Conservation (phyloP, 2,329 filamentous ascomycete species). For the Aspergillus clavatus region DNA sequence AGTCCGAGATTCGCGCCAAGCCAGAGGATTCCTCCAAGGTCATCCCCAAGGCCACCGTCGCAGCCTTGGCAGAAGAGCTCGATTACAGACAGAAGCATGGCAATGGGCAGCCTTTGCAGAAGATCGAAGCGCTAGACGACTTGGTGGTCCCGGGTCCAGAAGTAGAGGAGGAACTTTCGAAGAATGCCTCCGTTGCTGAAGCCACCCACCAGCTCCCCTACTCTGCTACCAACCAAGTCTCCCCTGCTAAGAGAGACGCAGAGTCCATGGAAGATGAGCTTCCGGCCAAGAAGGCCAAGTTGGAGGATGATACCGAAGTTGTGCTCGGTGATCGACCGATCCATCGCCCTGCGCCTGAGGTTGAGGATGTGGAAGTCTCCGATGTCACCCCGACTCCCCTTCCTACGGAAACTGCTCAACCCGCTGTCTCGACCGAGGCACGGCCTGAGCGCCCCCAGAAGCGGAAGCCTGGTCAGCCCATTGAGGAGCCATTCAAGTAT, state of each 20-base stretch:
- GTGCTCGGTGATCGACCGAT: constrained; percentile 35
- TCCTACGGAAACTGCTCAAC: constrained; percentile 11
- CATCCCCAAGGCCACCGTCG: constrained; percentile 37
- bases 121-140: constrained; percentile 39
- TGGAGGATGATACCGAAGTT: constrained; percentile 36
- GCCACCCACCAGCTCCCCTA: constrained; percentile 31
- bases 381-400: constrained; percentile 20
- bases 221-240: constrained; percentile 23
- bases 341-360: constrained; percentile 27
- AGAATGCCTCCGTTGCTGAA: constrained; percentile 33
- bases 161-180: constrained; percentile 27
- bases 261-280: constrained; percentile 34
- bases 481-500: constrained; percentile 95
- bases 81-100: constrained; percentile 31
- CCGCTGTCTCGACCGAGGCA: constrained; percentile 8
- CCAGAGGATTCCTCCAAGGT: constrained; percentile 53
- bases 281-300: constrained; percentile 43
- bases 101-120: constrained; percentile 28
- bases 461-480: constrained; percentile 44
- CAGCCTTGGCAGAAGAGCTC: constrained; percentile 33
- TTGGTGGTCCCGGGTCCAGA: constrained; percentile 30
- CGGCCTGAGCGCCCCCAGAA: constrained; percentile 27
- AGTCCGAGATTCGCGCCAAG: constrained; percentile 73
- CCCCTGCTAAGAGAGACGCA: constrained; percentile 30
- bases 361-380: constrained; percentile 20